phyloP scores from a whole-genome alignment of 1,284 basidiomycete species.

The Marasmius oreades region DNA sequence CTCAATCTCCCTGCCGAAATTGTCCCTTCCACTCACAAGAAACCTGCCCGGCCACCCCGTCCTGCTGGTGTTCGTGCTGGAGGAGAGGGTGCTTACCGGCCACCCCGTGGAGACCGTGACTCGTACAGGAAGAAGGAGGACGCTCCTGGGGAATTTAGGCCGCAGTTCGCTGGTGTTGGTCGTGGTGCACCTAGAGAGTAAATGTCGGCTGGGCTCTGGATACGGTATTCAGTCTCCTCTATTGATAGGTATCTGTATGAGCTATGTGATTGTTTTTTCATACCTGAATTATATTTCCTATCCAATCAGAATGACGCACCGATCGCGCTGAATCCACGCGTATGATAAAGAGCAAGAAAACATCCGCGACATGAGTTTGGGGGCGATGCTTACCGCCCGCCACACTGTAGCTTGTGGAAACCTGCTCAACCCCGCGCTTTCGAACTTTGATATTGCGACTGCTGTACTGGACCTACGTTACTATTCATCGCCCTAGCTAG shows the following conservation, averaged over 20 bases:
- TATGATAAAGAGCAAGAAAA: no score
- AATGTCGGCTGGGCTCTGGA: constrained; percentile 10
- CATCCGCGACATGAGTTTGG: no score
- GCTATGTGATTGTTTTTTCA: background rate
- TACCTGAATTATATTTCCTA: no score
- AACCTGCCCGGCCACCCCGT: constrained; percentile 75
- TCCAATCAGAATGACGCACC: no score
- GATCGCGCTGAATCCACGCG: no score
- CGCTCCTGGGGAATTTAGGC: constrained; percentile 2
- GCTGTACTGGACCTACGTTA: no score
- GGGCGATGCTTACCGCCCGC: no score
- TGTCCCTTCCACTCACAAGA: constrained; percentile 94
- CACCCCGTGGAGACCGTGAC: constrained; percentile 85
- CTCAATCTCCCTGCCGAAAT: constrained; percentile 92
- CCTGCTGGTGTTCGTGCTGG: constrained; percentile 69
- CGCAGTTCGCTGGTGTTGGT: constrained; percentile 4
- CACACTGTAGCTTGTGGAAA: no score
- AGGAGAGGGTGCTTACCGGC: constrained; percentile 77
- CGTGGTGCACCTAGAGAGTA: constrained; percentile 1
- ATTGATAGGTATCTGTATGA: background rate
- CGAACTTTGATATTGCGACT: no score
- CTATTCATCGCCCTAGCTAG: no score
- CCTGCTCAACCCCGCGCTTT: no score
- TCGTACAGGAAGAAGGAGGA: constrained; percentile 79
- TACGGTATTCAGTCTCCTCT: background rate